Evolutionary conservation across 306 rosid species (phyloP), one percentile per base, ranked within the genome.

Genomic region (Phaseolus lunatus): DNA sequence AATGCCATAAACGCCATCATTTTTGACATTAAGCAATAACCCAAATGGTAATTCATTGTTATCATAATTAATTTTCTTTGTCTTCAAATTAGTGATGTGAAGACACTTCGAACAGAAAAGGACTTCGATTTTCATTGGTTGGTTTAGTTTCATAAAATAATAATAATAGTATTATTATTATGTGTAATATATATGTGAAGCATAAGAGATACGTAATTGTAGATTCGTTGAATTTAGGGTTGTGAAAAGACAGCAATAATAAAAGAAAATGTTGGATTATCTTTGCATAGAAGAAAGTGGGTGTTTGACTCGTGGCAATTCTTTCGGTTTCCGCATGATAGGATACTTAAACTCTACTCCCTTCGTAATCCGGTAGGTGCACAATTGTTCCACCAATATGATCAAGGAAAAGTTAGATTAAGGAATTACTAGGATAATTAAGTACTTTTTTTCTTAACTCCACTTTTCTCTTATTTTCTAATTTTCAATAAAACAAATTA

Each of bases 1-100:
- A 64, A 19, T 35, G 76, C 29, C 63, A 45, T 77, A 5, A 73
- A 73, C 65, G 76, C 72, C 80, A 45, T 76, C 76, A 83, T 48
- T 31, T 71, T 75, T 65, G 72, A 48, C 77, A 26, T 54, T 35
- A 59, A 48, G 78, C 29, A 48, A 33, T 29, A 54, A 54, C 31
- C n/a, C 56, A 66, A 24, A 23, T 29, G 58, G 48, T 31, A 73
- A 64, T 70, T 1, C 45, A 43, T 31, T 70, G 57, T 70, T 0
- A 77, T 49, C 39, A 26, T 27, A 27, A 59, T 59, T 59, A 23
- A 11, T 23, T 54, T 9, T 45, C 43, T 9, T 16, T 12, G 58
- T 67, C 23, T 18, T 0, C 48, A 23, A 54, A 33, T 41, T 22
- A 67, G 54, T 20, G 54, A 67, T 20, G 53, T 22, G 35, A 54